phyloP scores from a whole-genome alignment of 2,329 filamentous ascomycete species.

The Trichoderma arundinaceum region DNA sequence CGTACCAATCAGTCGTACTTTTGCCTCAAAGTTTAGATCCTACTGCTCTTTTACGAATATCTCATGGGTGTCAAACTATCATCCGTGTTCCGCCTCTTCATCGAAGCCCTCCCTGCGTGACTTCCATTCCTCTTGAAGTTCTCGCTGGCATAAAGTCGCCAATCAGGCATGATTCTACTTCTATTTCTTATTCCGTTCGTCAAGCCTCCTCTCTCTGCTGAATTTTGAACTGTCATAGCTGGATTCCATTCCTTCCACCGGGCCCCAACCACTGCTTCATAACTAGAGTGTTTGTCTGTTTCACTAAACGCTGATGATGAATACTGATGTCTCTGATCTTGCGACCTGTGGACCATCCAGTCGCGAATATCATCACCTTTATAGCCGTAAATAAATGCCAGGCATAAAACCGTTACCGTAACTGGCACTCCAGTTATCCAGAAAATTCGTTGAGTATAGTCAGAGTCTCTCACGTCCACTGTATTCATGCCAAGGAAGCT shows the following conservation, averaged over 20 bases:
- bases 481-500: slow-evolving; percentile 55
- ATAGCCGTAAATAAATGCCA: not conserved
- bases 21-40: too few species aligned
- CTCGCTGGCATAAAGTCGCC: not conserved
- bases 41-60: not conserved
- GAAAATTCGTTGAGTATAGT: slow-evolving; percentile 47
- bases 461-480: slow-evolving; percentile 49
- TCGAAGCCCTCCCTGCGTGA: not conserved
- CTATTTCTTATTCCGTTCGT: too few species aligned
- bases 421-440: slow-evolving; percentile 48
- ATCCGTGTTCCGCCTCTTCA: slow-evolving; percentile 5
- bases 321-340: not conserved
- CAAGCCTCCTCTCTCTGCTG: not conserved
- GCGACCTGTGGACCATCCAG: not conserved
- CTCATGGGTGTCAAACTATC: slow-evolving; percentile 9
- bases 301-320: not conserved
- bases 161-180: not conserved
- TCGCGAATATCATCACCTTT: slow-evolving; percentile 1
- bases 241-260: not conserved
- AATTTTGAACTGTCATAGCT: not conserved
- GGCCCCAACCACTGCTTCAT: not conserved
- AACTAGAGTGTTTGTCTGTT: too few species aligned
- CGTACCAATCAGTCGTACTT: too few species aligned
- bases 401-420: not conserved
- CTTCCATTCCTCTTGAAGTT: not conserved